A percentile compares a stretch with the other conserved stretches of the same genome.
phyloP scores from a whole-genome alignment of 768 basidiomycete species.

The Tephrocybe rancida region DNA sequence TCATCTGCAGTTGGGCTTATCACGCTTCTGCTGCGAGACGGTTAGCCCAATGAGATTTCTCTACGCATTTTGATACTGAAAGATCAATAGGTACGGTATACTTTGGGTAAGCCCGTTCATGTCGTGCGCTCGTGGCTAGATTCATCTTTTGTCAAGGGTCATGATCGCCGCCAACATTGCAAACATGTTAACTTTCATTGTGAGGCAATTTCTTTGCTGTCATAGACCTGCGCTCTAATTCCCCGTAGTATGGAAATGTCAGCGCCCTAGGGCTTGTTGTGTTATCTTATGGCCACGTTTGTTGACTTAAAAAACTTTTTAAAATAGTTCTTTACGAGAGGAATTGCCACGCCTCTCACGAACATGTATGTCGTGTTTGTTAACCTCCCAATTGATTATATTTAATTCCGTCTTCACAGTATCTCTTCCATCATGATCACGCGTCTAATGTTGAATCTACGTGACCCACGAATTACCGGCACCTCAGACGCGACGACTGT shows the following conservation, averaged over 20 bases:
- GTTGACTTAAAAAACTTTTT: not conserved
- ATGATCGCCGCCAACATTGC: constrained; percentile 36
- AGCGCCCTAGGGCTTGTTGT: constrained; percentile 5
- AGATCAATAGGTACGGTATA: constrained; percentile 35
- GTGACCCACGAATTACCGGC: constrained; percentile 26
- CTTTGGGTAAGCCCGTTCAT: constrained; percentile 29
- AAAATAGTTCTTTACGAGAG: constrained; percentile 31
- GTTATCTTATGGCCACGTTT: not conserved
- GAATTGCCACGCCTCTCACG: constrained; percentile 32
- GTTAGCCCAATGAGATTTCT: constrained; percentile 19
- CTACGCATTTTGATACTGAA: not conserved
- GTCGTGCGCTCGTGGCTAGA: not conserved
- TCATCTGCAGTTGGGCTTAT: constrained; percentile 27
- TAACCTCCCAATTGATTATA: not conserved
- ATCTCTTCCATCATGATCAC: constrained; percentile 41
- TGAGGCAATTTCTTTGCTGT: constrained; percentile 17
- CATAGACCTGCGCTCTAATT: not conserved
- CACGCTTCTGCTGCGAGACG: constrained; percentile 39
- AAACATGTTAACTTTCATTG: constrained; percentile 41
- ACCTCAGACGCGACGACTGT: constrained; percentile 1
- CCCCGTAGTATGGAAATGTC: constrained; percentile 33
- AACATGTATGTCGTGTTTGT: constrained; percentile 31
- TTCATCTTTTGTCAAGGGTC: constrained; percentile 19
- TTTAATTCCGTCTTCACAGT: constrained; percentile 17
- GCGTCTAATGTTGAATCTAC: constrained; percentile 42